Conservation (phyloP, 352 stramenopile genomes). For the Phytopythium ostracodes region DNA sequence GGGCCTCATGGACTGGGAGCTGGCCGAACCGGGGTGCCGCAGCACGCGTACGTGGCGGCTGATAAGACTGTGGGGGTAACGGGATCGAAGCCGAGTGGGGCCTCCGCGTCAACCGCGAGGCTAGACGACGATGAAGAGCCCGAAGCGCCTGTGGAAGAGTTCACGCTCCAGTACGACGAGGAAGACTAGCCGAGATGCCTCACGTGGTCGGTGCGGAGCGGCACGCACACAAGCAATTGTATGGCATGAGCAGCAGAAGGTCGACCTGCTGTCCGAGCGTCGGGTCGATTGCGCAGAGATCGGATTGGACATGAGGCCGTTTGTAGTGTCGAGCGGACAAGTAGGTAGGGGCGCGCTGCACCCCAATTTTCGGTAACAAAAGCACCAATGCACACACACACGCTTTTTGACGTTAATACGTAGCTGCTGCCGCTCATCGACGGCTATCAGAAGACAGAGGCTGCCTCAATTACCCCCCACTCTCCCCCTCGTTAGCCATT, state of each 20-base stretch:
- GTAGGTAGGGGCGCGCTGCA: not conserved
- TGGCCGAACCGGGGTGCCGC: not conserved
- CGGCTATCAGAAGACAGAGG: too few relatives aligned
- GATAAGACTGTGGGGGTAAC: not conserved
- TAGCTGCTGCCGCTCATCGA: too few relatives aligned
- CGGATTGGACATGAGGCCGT: not conserved
- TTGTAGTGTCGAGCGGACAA: not conserved
- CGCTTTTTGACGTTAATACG: not conserved
- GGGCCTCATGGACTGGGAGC: not conserved
- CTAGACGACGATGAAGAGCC: constrained; percentile 58
- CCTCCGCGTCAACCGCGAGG: constrained; percentile 11
- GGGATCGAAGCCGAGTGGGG: not conserved
- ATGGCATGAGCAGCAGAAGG: not conserved
- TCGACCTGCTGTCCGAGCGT: not conserved
- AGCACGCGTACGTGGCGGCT: not conserved
- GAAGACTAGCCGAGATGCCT: constrained; percentile 40
- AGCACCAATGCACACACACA: constrained; percentile 1
- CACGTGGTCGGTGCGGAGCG: too few relatives aligned
- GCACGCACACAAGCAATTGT: not conserved
- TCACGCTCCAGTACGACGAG: constrained; percentile 77
- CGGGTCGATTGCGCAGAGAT: not conserved
- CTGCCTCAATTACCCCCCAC: too few relatives aligned
- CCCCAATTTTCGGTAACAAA: not conserved
- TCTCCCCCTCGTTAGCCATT: too few relatives aligned
- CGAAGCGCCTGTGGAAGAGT: constrained; percentile 52